Conservation (phyloP, 78 protist genomes). For the Dictyostelium brefeldianum region DNA sequence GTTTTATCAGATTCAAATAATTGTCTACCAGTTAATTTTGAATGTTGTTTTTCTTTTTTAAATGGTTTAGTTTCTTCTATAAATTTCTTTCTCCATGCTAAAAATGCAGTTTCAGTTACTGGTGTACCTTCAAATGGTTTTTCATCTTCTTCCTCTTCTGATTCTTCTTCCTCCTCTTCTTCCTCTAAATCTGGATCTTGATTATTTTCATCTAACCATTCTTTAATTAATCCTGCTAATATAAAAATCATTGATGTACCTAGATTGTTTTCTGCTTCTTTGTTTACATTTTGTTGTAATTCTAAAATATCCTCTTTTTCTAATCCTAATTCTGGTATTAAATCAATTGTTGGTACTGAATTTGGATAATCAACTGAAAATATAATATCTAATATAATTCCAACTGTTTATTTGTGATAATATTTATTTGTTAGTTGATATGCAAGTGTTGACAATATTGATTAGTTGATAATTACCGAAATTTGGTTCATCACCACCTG, state of each 20-base stretch:
- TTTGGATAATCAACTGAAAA: slow-evolving; percentile 78
- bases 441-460: too few species aligned
- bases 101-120: slow-evolving; percentile 42
- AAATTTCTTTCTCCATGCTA: slow-evolving; percentile 58
- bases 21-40: slow-evolving; percentile 60
- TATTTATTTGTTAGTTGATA: background rate
- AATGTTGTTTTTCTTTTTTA: slow-evolving; percentile 20
- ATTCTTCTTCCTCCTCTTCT: slow-evolving; percentile 6
- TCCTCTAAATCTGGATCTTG: slow-evolving; percentile 48
- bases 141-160: slow-evolving; percentile 46
- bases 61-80: slow-evolving; percentile 45
- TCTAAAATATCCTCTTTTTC: slow-evolving; percentile 33
- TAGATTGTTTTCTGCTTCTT: slow-evolving; percentile 56
- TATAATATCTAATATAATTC: slow-evolving; percentile 67
- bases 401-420: slow-evolving; percentile 34
- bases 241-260: slow-evolving; percentile 79
- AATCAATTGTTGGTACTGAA: slow-evolving; percentile 49
- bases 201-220: slow-evolving; percentile 76
- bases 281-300: background rate
- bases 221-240: slow-evolving; percentile 61
- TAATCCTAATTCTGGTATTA: slow-evolving; percentile 32
- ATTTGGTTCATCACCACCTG: slow-evolving; percentile 70
- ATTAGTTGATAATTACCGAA: slow-evolving; percentile 41
- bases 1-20: slow-evolving; percentile 56
- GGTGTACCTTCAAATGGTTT: slow-evolving; percentile 67